A percentile compares a stretch with the other conserved stretches of the same genome.
Evolutionary conservation across 2,329 filamentous ascomycete species (phyloP).

Genomic region (Diaporthe amygdali): DNA sequence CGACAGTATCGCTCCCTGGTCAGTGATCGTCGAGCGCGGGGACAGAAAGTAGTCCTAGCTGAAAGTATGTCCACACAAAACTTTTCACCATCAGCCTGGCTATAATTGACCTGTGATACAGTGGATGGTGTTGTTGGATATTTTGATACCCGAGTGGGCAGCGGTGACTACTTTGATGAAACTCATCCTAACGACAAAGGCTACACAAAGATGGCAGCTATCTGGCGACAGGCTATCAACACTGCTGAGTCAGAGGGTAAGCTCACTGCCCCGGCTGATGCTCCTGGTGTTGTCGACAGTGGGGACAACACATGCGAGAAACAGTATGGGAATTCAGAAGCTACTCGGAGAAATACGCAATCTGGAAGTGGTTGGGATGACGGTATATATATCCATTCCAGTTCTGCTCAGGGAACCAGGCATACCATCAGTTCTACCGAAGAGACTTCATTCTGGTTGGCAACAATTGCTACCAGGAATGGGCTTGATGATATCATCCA

Average conservation of each 20-base stretch:
- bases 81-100: background rate
- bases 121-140: background rate
- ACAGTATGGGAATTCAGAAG: background rate
- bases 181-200: slow-evolving; percentile 30
- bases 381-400: slow-evolving; percentile 34
- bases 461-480: background rate
- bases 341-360: slow-evolving; percentile 27
- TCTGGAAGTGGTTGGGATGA: slow-evolving; percentile 35
- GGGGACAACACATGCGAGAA: background rate
- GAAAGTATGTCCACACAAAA: background rate
- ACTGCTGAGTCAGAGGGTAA: background rate
- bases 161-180: slow-evolving; percentile 26
- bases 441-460: background rate
- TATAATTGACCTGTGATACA: background rate
- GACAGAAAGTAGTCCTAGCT: slow-evolving; percentile 5
- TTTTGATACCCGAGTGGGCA: slow-evolving; percentile 5
- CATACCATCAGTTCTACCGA: background rate
- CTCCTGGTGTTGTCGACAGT: background rate
- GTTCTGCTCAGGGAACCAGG: background rate
- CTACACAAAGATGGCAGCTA: slow-evolving; percentile 29
- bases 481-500: background rate
- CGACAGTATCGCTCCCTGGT: slow-evolving; percentile 7
- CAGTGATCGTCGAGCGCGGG: background rate
- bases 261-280: background rate
- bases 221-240: slow-evolving; percentile 23